Percentiles rank a stretch among this genome's conserved stretches.
phyloP scores from a whole-genome alignment of 345 rosid genomes.

The Brassica incana region DNA sequence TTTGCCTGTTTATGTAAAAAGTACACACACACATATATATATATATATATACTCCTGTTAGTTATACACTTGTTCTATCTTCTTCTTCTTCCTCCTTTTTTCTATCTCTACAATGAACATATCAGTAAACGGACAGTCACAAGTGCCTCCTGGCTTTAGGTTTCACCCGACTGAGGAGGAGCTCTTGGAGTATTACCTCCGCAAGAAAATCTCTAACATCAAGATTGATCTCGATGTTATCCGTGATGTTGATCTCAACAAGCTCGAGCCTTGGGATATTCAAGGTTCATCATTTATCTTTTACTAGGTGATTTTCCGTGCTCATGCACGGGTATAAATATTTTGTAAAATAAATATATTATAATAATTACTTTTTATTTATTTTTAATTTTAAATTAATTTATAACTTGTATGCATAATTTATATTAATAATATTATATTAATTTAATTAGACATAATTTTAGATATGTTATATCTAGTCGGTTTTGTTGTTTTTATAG shows the following conservation, averaged over 20 bases:
- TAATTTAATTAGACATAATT: too few relatives aligned
- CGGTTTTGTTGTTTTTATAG: too few relatives aligned
- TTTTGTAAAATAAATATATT: too few relatives aligned
- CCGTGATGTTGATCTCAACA: constrained; percentile 92
- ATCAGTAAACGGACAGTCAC: constrained; percentile 65
- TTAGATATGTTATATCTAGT: too few relatives aligned
- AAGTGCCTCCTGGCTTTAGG: constrained; percentile 97
- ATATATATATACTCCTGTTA: constrained; percentile 26
- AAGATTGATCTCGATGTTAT: constrained; percentile 91
- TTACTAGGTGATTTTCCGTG: too few relatives aligned
- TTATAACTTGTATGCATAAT: too few relatives aligned
- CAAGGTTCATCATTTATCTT: constrained; percentile 48
- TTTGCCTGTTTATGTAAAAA: constrained; percentile 2
- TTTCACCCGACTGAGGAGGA: constrained; percentile 97
- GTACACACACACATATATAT: constrained; percentile 13
- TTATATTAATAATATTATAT: too few relatives aligned
- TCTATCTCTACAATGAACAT: constrained; percentile 51
- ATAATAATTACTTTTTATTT: too few relatives aligned
- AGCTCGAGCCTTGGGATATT: constrained; percentile 98
- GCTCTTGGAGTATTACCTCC: constrained; percentile 79
- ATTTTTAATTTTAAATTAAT: too few relatives aligned
- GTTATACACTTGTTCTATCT: constrained; percentile 44
- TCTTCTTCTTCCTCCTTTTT: constrained; percentile 12
- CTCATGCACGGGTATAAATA: too few relatives aligned
- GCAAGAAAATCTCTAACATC: constrained; percentile 82